Base-by-base conservation (phyloP, 352 stramenopile species). In the Globisporangium abappressorium region DNA sequence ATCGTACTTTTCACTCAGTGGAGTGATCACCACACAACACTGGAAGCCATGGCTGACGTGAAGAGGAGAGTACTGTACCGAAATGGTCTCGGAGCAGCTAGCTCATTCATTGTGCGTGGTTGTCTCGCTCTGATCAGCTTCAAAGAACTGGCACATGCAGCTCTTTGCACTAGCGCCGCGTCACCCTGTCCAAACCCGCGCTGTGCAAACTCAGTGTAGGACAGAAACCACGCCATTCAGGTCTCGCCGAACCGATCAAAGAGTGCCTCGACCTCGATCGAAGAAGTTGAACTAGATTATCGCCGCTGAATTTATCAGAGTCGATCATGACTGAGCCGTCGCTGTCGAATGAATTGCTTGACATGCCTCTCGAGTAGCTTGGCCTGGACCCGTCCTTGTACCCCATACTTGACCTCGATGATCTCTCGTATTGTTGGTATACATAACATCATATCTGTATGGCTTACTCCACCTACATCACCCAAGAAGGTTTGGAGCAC, bases 241-340 rank as follows among this genome's bases (percentile, higher is more conserved):
- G 61, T 97, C 85, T 54, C 78, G 58, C 97, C 91, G 57, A 96
- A 97, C 43, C 88, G 84, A 59, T 97, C 89, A 36, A 97, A 97
- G 15, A 97, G 79, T 24, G 79, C 81, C 47, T 96, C 85, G 15
- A 91, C 73, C 68, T 95, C 89, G 18, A 84, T 79, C 69, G 7
- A 97, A 81, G 63, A 97, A 95, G 66, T 97, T 97, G 60, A 97
- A 79, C 43, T 79, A 81, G 49, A 90, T 67, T 82, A 97, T 94
- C 3, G 86, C 85, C 79, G 49, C 79, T 87, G 64, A 97, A 97
- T 69, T 97, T 89, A 60, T 96, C 84, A 70, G 91, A 94, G 69
- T 94, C 85, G 30, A 97, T 72, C 8, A 85, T 70, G 5, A 88
- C 88, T 0, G 79, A 95, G 12, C 69, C 69, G 33, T 94, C 85